A percentile compares a stretch with the other conserved stretches of the same genome.
phyloP scores from a whole-genome alignment of 2,329 filamentous ascomycete genomes.

The Furcasterigmium sp. region DNA sequence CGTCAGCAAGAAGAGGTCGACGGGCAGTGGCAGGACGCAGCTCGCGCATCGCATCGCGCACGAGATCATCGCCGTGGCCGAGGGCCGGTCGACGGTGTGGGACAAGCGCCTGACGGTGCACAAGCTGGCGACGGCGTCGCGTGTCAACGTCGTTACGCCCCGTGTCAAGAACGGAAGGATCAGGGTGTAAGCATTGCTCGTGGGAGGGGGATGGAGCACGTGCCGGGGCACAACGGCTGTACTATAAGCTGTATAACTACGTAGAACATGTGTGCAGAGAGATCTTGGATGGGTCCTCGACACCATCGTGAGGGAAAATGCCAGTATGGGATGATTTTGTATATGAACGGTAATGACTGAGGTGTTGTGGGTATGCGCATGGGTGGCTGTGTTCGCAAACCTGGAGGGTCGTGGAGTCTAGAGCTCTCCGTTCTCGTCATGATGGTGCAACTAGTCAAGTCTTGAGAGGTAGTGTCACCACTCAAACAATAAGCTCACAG shows the following conservation, averaged over 20 bases:
- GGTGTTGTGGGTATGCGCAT: too few species aligned
- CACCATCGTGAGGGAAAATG: too few species aligned
- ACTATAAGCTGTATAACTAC: background rate
- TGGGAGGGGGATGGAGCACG: too few species aligned
- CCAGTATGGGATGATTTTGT: too few species aligned
- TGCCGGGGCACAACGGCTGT: background rate
- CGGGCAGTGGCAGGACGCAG: slow-evolving; percentile 64
- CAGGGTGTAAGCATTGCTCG: too few species aligned
- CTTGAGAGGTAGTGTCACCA: too few species aligned
- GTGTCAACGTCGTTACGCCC: slow-evolving; percentile 62
- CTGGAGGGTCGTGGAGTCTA: background rate
- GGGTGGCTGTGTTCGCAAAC: too few species aligned
- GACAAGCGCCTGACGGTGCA: slow-evolving; percentile 73
- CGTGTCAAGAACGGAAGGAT: slow-evolving; percentile 23
- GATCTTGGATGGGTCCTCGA: background rate
- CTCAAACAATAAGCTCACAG: too few species aligned
- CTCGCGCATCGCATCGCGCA: slow-evolving; percentile 77
- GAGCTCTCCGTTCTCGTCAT: background rate
- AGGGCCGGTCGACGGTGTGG: slow-evolving; percentile 82
- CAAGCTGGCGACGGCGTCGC: slow-evolving; percentile 70
- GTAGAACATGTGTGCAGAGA: background rate
- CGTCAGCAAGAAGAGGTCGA: slow-evolving; percentile 72
- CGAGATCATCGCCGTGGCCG: slow-evolving; percentile 81
- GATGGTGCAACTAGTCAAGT: too few species aligned
- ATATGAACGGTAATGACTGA: too few species aligned